Conservation (phyloP, 1,284 basidiomycete species). For the Irpex sp. region DNA sequence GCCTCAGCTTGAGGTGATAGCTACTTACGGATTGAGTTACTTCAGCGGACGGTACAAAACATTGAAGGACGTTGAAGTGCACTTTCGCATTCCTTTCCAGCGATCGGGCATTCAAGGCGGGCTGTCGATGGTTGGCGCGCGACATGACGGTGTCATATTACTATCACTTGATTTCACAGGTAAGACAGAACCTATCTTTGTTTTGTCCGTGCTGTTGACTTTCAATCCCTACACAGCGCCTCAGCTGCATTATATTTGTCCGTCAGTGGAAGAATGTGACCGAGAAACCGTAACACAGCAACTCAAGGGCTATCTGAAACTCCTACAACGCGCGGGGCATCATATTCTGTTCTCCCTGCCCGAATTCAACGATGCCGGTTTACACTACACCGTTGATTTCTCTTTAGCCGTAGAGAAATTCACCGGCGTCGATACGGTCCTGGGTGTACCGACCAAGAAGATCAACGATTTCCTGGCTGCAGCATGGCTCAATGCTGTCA, state of each 20-base stretch:
- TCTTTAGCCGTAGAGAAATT: conserved; percentile 14
- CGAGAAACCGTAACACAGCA: conserved; percentile 11
- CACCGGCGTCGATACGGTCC: conserved; percentile 17
- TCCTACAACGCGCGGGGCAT: conserved; percentile 24
- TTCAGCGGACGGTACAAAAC: conserved; percentile 1
- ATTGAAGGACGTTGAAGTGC: conserved; percentile 11
- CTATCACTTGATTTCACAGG: conserved; percentile 13
- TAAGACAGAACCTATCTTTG: neutral
- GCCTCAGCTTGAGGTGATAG: neutral
- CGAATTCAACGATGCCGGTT: conserved; percentile 22
- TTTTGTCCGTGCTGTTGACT: neutral
- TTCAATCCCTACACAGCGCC: neutral
- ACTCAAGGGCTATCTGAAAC: conserved; percentile 19
- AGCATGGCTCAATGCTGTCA: conserved; percentile 27
- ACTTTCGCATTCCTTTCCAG: conserved; percentile 16
- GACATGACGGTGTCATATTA: conserved; percentile 14
- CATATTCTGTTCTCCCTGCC: conserved; percentile 27
- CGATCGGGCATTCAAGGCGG: conserved; percentile 9
- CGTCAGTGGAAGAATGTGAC: neutral
- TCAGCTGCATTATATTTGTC: neutral
- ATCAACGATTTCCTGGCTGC: conserved; percentile 27
- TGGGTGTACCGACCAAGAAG: conserved; percentile 22
- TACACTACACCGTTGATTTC: conserved; percentile 21
- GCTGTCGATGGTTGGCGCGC: conserved; percentile 14
- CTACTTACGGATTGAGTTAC: neutral